These are phyloP conservation scores for Phytomonas francai DNA, from an alignment of 208 protist species.

Conservation along the genomic window DNA sequence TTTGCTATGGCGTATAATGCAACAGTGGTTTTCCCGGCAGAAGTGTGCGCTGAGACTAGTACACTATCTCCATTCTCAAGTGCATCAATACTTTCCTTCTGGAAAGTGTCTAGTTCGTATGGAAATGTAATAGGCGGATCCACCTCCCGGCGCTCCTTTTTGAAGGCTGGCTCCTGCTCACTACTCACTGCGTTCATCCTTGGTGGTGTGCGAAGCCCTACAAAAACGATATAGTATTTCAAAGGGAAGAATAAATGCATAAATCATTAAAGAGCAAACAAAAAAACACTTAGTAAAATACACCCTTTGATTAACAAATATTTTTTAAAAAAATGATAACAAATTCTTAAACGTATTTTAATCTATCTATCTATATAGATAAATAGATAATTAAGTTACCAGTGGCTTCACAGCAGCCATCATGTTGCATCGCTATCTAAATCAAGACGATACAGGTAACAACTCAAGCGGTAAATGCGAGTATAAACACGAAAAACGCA, in stretches of 20 bases:
- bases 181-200: neutral
- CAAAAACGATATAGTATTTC: neutral
- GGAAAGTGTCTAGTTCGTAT: slow-evolving; percentile 95
- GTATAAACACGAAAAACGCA: neutral
- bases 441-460: neutral
- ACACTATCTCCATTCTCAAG: slow-evolving; percentile 97
- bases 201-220: neutral
- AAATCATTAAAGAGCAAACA: neutral
- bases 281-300: neutral
- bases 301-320: neutral
- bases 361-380: neutral
- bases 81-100: slow-evolving; percentile 90
- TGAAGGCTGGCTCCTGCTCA: slow-evolving; percentile 28
- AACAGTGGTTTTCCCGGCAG: slow-evolving; percentile 99
- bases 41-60: slow-evolving; percentile 99
- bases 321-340: neutral
- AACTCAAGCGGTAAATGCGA: neutral
- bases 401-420: neutral
- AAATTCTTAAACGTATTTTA: neutral
- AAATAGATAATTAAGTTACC: no score
- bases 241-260: neutral
- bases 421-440: neutral
- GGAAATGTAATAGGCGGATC: slow-evolving; percentile 91
- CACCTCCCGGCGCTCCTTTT: slow-evolving; percentile 56
- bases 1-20: slow-evolving; percentile 99